Percentiles rank a stretch among this genome's conserved stretches.
phyloP scores from a whole-genome alignment of 345 rosid species.

The Crucihimalaya himalaica region DNA sequence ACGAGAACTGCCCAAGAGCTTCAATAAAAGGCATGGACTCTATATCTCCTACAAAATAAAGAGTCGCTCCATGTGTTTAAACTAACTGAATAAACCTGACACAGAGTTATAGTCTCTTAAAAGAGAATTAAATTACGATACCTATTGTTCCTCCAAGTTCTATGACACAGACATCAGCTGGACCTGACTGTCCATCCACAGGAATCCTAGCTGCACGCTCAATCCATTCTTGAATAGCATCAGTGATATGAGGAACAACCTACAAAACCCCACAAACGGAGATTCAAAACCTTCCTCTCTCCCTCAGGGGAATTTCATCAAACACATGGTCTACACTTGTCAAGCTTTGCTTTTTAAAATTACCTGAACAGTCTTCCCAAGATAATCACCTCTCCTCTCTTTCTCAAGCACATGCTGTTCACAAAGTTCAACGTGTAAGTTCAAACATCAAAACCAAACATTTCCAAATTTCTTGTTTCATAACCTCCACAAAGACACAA shows the following conservation, averaged over 20 bases:
- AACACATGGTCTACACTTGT: conserved; percentile 5
- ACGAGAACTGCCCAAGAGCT: conserved; percentile 95
- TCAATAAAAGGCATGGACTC: conserved; percentile 98
- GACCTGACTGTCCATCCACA: conserved; percentile 81
- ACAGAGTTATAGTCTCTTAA: conserved; percentile 2
- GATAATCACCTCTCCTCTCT: conserved; percentile 94
- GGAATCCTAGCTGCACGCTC: conserved; percentile 83
- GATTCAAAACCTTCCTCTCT: neutral
- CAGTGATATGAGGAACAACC: conserved; percentile 98
- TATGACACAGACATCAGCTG: conserved; percentile 96
- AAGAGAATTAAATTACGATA: conserved; percentile 2
- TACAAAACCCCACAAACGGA: conserved; percentile 21
- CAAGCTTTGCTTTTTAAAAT: neutral
- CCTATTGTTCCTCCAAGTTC: conserved; percentile 99
- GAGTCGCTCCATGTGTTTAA: neutral
- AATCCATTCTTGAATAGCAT: conserved; percentile 97
- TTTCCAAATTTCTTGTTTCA: neutral
- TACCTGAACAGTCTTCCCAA: conserved; percentile 99
- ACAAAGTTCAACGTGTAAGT: conserved; percentile 8
- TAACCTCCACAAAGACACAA: conserved; percentile 33
- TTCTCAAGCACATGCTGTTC: conserved; percentile 79
- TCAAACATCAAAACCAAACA: neutral
- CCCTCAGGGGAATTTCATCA: neutral
- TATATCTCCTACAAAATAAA: conserved; percentile 76
- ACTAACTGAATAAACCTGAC: conserved; percentile 8